phyloP scores from a whole-genome alignment of 495 filamentous ascomycete species.

The Penicillium flavigenum region DNA sequence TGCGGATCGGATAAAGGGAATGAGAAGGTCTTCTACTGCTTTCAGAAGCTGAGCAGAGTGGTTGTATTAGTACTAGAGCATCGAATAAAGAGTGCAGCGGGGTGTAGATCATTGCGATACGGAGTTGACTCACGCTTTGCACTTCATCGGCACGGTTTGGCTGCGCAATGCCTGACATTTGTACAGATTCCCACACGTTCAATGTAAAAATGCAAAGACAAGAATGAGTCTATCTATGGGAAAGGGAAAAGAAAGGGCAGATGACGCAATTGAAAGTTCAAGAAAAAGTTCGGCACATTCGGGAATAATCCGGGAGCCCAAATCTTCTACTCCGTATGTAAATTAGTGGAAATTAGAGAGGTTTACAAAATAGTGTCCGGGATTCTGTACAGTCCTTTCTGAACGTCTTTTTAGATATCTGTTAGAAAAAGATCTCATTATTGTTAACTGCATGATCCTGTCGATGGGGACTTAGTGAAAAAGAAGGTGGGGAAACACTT shows the following conservation, averaged over 20 bases:
- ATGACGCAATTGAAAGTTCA: constrained; percentile 8
- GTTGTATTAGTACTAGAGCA: constrained; percentile 2
- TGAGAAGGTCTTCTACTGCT: constrained; percentile 69
- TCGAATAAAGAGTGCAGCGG: constrained; percentile 1
- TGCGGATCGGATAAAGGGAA: constrained; percentile 75
- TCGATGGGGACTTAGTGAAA: too few species aligned
- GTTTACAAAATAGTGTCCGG: too few species aligned
- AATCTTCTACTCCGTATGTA: too few species aligned
- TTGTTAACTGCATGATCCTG: too few species aligned
- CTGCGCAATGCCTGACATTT: constrained; percentile 29
- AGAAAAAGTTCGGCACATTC: constrained; percentile 29
- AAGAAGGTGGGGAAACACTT: too few species aligned
- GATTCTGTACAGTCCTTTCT: too few species aligned
- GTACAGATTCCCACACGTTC: too few species aligned
- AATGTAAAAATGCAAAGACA: not conserved
- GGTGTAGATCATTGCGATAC: constrained; percentile 8
- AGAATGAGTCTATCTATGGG: not conserved
- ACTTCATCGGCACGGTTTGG: constrained; percentile 45
- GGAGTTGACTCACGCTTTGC: constrained; percentile 38
- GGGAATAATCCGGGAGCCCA: too few species aligned
- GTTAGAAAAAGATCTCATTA: too few species aligned
- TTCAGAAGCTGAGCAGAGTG: constrained; percentile 59
- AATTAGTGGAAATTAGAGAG: too few species aligned
- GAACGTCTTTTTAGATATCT: too few species aligned
- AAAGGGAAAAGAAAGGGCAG: constrained; percentile 1